phyloP scores from a whole-genome alignment of 2,329 filamentous ascomycete genomes.

The Paecilomyces sp. region DNA sequence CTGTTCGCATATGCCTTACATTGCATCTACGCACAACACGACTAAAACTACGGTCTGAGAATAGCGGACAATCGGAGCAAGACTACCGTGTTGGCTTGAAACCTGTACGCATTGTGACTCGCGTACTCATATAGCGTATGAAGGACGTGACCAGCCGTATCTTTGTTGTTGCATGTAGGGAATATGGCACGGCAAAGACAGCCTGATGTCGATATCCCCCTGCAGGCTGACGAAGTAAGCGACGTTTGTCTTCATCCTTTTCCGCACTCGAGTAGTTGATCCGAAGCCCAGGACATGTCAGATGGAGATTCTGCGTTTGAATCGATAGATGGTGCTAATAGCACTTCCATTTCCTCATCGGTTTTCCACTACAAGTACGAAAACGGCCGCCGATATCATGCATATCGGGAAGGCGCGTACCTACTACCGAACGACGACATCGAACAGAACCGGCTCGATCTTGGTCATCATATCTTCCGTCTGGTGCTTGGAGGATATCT shows the following conservation, averaged over 20 bases:
- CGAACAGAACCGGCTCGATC: slow-evolving; percentile 25
- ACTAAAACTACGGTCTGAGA: background rate
- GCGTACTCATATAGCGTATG: background rate
- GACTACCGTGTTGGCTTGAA: background rate
- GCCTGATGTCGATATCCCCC: background rate
- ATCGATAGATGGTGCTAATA: slow-evolving; percentile 7
- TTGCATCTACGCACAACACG: background rate
- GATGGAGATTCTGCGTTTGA: background rate
- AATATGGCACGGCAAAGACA: background rate
- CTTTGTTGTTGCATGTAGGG: background rate
- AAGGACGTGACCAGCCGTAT: background rate
- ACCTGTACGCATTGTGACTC: background rate
- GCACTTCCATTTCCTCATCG: slow-evolving; percentile 16
- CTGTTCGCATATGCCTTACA: background rate
- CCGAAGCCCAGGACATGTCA: background rate
- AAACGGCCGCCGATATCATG: slow-evolving; percentile 32
- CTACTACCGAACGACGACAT: slow-evolving; percentile 25
- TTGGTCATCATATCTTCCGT: slow-evolving; percentile 17
- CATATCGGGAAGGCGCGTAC: slow-evolving; percentile 17
- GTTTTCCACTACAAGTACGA: slow-evolving; percentile 29
- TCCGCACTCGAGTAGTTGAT: background rate
- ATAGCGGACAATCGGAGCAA: background rate
- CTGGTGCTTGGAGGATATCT: slow-evolving; percentile 17
- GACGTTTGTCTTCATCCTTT: background rate
- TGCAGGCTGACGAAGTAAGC: background rate